Percentiles rank a stretch among this genome's conserved stretches.
These are phyloP conservation scores for Amphicarpaea edgeworthii DNA, from an alignment of 306 rosid genomes.

Conservation along the genomic window DNA sequence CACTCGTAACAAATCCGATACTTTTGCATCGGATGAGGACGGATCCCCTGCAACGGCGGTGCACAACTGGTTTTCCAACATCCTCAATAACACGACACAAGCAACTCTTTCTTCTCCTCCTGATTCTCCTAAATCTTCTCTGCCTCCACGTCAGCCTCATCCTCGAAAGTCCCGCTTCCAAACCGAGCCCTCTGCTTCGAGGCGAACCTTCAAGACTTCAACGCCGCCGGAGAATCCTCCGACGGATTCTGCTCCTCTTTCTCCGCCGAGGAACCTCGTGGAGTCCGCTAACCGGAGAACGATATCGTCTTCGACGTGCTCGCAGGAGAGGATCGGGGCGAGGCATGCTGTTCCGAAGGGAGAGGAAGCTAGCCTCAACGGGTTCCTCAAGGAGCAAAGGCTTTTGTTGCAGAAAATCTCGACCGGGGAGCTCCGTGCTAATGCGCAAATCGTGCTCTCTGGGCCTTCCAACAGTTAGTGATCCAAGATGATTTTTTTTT, in stretches of 20 bases:
- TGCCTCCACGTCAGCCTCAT: conserved; percentile 59
- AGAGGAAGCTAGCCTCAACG: conserved; percentile 57
- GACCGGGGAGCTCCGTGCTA: conserved; percentile 46
- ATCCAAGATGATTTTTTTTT: neutral
- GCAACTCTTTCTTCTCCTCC: conserved; percentile 38
- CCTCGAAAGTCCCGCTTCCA: conserved; percentile 73
- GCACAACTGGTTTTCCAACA: conserved; percentile 73
- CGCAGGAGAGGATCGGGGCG: conserved; percentile 47
- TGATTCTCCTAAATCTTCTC: neutral
- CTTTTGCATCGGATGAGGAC: conserved; percentile 39
- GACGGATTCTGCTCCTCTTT: conserved; percentile 48
- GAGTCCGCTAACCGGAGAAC: conserved; percentile 68
- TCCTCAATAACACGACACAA: conserved; percentile 30
- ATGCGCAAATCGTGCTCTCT: conserved; percentile 66
- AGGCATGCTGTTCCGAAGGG: conserved; percentile 34
- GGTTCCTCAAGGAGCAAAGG: conserved; percentile 69
- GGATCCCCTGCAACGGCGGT: conserved; percentile 61
- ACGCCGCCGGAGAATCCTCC: conserved; percentile 33
- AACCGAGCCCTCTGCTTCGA: conserved; percentile 53
- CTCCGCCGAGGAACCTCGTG: conserved; percentile 77
- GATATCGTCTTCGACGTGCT: conserved; percentile 71
- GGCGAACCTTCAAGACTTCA: conserved; percentile 48
- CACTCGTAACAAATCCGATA: conserved; percentile 68
- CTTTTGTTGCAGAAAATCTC: conserved; percentile 48
- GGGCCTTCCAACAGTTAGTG: conserved; percentile 76